Conservation (phyloP, 768 basidiomycete genomes). For the Pleurotus ostreatus region DNA sequence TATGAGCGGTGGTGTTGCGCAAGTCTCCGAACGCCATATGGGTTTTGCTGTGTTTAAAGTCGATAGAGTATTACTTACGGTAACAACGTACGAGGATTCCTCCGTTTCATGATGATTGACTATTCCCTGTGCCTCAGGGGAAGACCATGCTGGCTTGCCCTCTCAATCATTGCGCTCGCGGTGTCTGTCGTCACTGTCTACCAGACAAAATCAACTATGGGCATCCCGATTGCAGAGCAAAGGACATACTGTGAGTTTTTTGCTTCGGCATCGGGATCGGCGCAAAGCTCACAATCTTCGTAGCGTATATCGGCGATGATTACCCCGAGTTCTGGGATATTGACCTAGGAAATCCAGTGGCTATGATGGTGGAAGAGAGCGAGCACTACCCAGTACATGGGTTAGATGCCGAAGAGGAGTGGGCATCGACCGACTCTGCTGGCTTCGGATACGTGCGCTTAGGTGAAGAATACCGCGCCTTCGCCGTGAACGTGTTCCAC, state of each 20-base stretch:
- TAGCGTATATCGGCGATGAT: slow-evolving; percentile 27
- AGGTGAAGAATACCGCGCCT: slow-evolving; percentile 22
- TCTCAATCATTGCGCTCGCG: not conserved
- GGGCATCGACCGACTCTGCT: slow-evolving; percentile 20
- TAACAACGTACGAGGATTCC: too few species aligned
- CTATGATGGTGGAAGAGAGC: slow-evolving; percentile 24
- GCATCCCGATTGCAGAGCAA: not conserved
- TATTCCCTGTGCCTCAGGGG: too few species aligned
- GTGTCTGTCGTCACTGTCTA: not conserved
- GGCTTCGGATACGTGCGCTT: slow-evolving; percentile 27
- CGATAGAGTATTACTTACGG: too few species aligned
- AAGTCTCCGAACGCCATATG: too few species aligned
- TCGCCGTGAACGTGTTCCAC: slow-evolving; percentile 28
- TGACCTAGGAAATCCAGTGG: slow-evolving; percentile 11
- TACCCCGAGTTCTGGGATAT: slow-evolving; percentile 22
- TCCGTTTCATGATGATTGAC: too few species aligned
- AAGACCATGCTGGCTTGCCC: not conserved
- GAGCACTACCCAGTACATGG: slow-evolving; percentile 22
- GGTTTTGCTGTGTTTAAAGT: too few species aligned
- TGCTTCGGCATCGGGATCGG: not conserved
- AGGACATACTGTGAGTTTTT: not conserved
- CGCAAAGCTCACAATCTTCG: not conserved
- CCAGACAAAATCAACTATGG: not conserved
- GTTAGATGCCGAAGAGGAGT: slow-evolving; percentile 19
- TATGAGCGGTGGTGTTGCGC: too few species aligned